phyloP scores from a whole-genome alignment of 306 rosid species.

The Potentilla sterilis region DNA sequence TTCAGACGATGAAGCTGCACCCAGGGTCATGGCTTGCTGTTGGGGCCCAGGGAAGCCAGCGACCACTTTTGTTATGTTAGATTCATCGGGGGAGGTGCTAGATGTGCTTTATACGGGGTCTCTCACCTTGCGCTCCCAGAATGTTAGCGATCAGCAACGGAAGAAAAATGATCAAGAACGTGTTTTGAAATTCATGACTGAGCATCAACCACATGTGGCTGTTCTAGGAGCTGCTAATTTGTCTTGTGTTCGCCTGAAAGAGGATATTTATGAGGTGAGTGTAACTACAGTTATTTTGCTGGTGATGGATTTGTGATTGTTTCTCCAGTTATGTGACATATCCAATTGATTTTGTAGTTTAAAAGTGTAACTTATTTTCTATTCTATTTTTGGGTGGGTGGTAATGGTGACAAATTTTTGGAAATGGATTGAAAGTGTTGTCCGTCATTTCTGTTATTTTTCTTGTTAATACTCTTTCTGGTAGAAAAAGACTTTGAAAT shows the following conservation, averaged over 20 bases:
- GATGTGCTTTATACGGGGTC: slow-evolving; percentile 92
- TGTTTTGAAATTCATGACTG: slow-evolving; percentile 95
- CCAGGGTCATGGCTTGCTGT: slow-evolving; percentile 97
- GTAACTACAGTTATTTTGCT: background rate
- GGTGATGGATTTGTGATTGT: background rate
- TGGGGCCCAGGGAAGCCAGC: slow-evolving; percentile 99
- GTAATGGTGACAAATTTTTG: background rate
- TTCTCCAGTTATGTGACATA: background rate
- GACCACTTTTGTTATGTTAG: slow-evolving; percentile 95
- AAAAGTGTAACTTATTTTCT: background rate
- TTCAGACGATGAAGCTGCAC: slow-evolving; percentile 91
- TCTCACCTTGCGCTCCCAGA: slow-evolving; percentile 81
- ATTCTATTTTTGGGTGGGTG: background rate
- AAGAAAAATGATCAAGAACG: slow-evolving; percentile 93
- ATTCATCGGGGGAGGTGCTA: slow-evolving; percentile 88
- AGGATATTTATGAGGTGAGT: slow-evolving; percentile 90
- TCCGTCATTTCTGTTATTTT: background rate
- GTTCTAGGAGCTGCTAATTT: slow-evolving; percentile 93
- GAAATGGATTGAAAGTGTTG: background rate
- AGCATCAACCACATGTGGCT: slow-evolving; percentile 98
- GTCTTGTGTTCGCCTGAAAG: slow-evolving; percentile 88
- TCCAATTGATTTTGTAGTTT: background rate
- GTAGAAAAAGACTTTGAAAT: background rate
- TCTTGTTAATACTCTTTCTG: background rate
- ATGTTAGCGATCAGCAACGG: slow-evolving; percentile 76